Base-by-base conservation (phyloP, 108 stramenopile genomes). In the Fragilariopsis cylindrus region DNA sequence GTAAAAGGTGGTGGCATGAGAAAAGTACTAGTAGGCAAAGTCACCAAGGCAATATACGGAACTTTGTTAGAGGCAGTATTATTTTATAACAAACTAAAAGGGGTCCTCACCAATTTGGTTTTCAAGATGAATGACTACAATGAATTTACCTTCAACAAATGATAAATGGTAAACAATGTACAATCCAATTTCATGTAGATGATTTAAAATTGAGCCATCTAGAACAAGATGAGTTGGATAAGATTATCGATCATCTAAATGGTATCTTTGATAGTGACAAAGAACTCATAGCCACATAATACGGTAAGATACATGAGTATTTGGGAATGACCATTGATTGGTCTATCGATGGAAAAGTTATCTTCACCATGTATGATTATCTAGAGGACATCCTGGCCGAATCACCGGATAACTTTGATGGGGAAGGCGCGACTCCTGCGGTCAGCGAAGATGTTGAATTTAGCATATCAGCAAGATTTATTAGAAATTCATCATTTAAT, bases 101-200 rank as follows among this genome's bases (percentile, higher is more conserved):
- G 48, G 0, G 9, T 44, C 52, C 48, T 81, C 8, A 41, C 57
- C 39, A 75, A 68, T 13, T 48, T 16, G 60, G 82, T 78, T 5
- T 84, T 77, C 40, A 41, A 64, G 12, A 42, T 67, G 30, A 76
- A 83, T 54, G 78, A 75, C 52, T 83, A 77, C 49, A 78, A 83
- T 46, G 40, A 44, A 3, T 83, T 71, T 52, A 57, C 69, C 4
- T 62, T 47, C 13, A 84, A 84, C 76, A 80, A 84, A 57, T 70
- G 66, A 65, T 77, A 18, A 72, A 79, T 39, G 71, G 77, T 46
- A 70, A 65, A 30, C 81, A 82, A 49, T 70, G 72, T 49, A 77
- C 81, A 15, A 64, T 84, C 18, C 13, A 47, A 1, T 83, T 82
- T 73, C 73, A 83, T 62, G 85, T 81, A 2, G 85, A 83, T 50